phyloP scores from a whole-genome alignment of 2,329 filamentous ascomycete species.

The Colletotrichum simmondsii region DNA sequence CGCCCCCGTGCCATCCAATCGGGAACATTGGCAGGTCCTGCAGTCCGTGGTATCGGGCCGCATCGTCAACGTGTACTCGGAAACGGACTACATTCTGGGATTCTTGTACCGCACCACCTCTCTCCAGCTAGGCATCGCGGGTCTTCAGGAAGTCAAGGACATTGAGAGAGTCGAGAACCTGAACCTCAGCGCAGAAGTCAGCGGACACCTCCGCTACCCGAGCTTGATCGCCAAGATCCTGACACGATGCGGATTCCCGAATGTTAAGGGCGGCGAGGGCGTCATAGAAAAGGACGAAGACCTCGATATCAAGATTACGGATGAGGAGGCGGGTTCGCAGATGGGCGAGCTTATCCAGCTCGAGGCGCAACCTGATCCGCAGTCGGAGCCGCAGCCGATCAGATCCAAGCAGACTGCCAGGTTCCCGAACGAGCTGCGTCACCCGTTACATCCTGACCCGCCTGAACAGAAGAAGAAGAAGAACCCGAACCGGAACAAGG shows the following conservation, averaged over 20 bases:
- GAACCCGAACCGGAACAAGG: conserved; percentile 16
- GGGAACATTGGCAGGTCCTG: conserved; percentile 79
- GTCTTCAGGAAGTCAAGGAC: conserved; percentile 77
- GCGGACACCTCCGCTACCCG: conserved; percentile 64
- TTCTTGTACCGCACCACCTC: conserved; percentile 89
- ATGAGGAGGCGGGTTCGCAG: conserved; percentile 42
- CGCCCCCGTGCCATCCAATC: conserved; percentile 78
- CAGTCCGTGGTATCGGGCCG: conserved; percentile 83
- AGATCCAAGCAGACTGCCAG: conserved; percentile 31
- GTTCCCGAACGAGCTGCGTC: conserved; percentile 30
- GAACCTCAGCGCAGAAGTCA: conserved; percentile 63
- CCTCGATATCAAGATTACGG: conserved; percentile 42
- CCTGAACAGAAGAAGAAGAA: conserved; percentile 25
- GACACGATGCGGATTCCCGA: conserved; percentile 61
- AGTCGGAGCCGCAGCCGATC: conserved; percentile 32
- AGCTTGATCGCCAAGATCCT: conserved; percentile 62
- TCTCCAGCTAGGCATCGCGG: conserved; percentile 85
- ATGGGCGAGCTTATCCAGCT: conserved; percentile 54
- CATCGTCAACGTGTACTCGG: conserved; percentile 88
- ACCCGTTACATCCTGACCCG: conserved; percentile 24
- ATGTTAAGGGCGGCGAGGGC: conserved; percentile 53
- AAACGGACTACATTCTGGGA: conserved; percentile 87
- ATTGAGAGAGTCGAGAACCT: conserved; percentile 73
- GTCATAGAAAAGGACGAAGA: conserved; percentile 62
- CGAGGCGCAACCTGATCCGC: conserved; percentile 44